These are phyloP conservation scores for Lagerstroemia speciosa DNA, from an alignment of 345 rosid genomes.

Conservation along the genomic window DNA sequence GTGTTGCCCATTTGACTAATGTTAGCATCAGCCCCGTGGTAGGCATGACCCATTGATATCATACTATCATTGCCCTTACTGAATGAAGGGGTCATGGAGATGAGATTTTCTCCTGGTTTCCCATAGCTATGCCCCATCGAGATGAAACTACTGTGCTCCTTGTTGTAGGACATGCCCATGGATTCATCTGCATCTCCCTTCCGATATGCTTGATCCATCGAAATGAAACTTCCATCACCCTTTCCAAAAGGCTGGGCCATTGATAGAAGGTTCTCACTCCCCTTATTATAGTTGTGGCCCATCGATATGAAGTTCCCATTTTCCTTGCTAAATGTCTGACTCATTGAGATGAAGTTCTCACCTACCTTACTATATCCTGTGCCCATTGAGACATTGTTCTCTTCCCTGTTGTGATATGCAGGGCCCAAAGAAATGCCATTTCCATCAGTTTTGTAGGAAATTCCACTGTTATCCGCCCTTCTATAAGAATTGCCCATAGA, in stretches of 20 bases:
- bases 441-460: conserved; percentile 22
- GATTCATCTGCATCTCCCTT: conserved; percentile 27
- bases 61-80: conserved; percentile 24
- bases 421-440: conserved; percentile 16
- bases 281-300: conserved; percentile 26
- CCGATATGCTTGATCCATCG: conserved; percentile 34
- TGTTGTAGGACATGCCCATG: conserved; percentile 25
- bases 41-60: conserved; percentile 17
- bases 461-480: conserved; percentile 18
- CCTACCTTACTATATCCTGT: conserved; percentile 10
- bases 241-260: conserved; percentile 29
- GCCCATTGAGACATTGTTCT: conserved; percentile 8
- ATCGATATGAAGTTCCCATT: conserved; percentile 23
- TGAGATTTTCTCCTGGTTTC: conserved; percentile 27
- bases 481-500: conserved; percentile 21
- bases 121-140: conserved; percentile 24
- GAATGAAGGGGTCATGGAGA: conserved; percentile 23
- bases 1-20: conserved; percentile 13
- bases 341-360: conserved; percentile 12
- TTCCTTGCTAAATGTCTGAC: conserved; percentile 23
- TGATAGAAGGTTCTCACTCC: conserved; percentile 23
- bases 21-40: conserved; percentile 22
- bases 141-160: conserved; percentile 24
- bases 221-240: conserved; percentile 22
- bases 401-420: conserved; percentile 11